Conservation (phyloP, 75 land plant genomes). For the Cunninghamia lanceolata region DNA sequence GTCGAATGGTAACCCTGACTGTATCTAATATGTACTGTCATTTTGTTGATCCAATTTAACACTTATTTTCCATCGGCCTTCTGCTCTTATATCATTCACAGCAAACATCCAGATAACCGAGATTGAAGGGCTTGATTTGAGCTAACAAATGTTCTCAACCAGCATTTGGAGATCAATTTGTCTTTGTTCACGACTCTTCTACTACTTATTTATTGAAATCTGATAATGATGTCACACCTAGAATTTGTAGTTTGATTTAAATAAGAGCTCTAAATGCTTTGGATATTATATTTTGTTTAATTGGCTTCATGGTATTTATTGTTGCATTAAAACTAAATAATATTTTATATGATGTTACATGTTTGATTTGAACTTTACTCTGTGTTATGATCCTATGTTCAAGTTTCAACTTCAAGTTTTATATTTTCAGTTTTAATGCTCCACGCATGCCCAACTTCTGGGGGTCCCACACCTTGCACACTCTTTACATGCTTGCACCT, state of each 20-base stretch:
- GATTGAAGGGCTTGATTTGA: no score
- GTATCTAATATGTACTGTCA: no score
- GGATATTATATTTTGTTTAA: not conserved
- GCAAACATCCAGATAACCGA: no score
- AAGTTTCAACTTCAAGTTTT: not conserved
- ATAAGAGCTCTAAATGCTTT: not conserved
- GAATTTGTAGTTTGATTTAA: not conserved
- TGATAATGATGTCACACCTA: no score
- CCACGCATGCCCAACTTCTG: not conserved
- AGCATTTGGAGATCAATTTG: no score
- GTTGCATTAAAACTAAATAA: not conserved
- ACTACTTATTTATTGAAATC: no score
- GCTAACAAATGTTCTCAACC: no score
- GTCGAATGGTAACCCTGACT: no score
- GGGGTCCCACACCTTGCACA: not conserved
- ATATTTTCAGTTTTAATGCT: not conserved
- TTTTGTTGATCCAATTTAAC: no score
- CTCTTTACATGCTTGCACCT: not conserved
- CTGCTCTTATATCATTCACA: no score
- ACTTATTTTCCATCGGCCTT: no score
- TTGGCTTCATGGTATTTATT: not conserved
- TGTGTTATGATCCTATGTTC: not conserved
- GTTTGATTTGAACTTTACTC: not conserved
- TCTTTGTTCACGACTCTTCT: no score
- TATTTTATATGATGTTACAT: not conserved